Evolutionary conservation across 257 asterid genomes (phyloP), one percentile per base, ranked within the genome.

Genomic region (Petrea volubilis): DNA sequence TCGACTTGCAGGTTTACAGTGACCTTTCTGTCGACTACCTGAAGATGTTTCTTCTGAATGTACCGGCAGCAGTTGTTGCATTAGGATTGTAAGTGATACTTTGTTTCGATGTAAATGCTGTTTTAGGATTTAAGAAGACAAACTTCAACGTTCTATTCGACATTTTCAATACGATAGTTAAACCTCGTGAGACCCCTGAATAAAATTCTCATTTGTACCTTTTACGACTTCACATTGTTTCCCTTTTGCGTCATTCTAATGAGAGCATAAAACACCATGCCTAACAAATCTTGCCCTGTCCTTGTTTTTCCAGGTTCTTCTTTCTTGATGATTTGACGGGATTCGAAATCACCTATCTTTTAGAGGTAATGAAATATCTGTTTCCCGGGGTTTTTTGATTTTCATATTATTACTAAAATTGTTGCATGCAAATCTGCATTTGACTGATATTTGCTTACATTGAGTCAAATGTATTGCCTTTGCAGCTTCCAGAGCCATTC

Each of bases 401-500:
- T 52, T 34, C 18, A 57, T 33, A 15, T 29, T 25, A 49, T 77
- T n/a, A 3, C n/a, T 18, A 18, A 44, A 28, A 43, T 7, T 38
- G 23, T 36, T 25, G 17, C 49, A 31, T 4, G 25, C 60, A 27
- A 13, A 29, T 13, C 23, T 1, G 25, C 40, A 52, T 33, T 33
- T 40, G 2, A 6, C 46, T 40, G 4, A 15, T 44, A 10, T 28
- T 56, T 28, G 46, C 28, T 11, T 36, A 17, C 59, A 4, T 13
- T 51, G 40, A 24, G 28, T 14, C 57, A 52, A n/a, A 68, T 23
- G n/a, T 63, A 41, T 51, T 27, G 27, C 53, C 61, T 50, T 47
- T 84, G 81, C 97, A 94, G 99, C 97, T 94, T 76, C 92, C 99
- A 11, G 99, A 95, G 89, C 99, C 99, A 20, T 95, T 87, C 89